Conservation (phyloP, 1,139 yeast genomes). For the Pichia sp. region DNA sequence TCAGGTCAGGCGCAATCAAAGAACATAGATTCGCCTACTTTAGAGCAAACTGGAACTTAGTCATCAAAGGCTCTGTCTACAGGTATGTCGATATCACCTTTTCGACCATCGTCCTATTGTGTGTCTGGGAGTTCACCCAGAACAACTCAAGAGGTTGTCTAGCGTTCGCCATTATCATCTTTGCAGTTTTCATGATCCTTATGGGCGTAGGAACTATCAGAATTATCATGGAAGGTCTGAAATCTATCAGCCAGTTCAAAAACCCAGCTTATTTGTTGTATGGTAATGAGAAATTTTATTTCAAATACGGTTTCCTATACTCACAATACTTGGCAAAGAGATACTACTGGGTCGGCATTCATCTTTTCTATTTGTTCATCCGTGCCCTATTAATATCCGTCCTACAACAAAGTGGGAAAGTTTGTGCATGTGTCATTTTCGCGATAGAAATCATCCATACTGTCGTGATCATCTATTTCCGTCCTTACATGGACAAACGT, state of each 20-base stretch:
- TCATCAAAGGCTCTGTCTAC: conserved; percentile 84
- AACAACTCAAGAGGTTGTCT: conserved; percentile 81
- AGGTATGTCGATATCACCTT: conserved; percentile 76
- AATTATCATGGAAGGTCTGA: conserved; percentile 66
- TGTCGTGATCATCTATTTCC: conserved; percentile 56
- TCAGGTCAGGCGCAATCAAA: conserved; percentile 56
- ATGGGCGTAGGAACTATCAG: conserved; percentile 70
- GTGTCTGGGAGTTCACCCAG: conserved; percentile 84
- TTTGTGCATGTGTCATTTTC: conserved; percentile 74
- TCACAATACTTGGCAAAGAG: conserved; percentile 86
- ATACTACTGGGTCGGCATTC: conserved; percentile 72
- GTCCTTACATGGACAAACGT: conserved; percentile 93
- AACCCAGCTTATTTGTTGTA: conserved; percentile 90
- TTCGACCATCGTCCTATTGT: conserved; percentile 78
- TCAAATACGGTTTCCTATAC: conserved; percentile 88
- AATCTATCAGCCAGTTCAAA: conserved; percentile 66
- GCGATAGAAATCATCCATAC: conserved; percentile 69
- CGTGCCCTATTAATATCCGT: conserved; percentile 85
- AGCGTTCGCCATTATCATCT: conserved; percentile 58
- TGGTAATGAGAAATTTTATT: conserved; percentile 77
- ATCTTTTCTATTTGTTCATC: conserved; percentile 60
- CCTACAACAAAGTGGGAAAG: conserved; percentile 73
- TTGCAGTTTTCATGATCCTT: conserved; percentile 56
- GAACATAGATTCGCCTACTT: conserved; percentile 69
- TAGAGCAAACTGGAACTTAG: conserved; percentile 72